A percentile compares a stretch with the other conserved stretches of the same genome.
Conservation (phyloP, 805 yeast genomes). For the Candida koratica region DNA sequence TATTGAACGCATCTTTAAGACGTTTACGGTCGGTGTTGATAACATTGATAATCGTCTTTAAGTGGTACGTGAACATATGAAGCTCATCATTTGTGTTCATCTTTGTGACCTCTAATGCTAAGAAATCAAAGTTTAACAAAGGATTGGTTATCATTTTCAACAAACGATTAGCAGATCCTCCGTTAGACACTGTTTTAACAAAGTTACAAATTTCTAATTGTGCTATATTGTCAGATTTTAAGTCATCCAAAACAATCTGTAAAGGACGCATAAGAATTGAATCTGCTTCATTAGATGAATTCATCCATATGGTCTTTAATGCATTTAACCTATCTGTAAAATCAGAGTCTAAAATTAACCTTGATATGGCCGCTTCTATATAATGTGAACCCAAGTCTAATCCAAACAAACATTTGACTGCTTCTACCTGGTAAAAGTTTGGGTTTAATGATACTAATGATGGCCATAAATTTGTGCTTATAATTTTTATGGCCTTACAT, state of each 20-base stretch:
- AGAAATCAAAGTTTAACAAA: conserved; percentile 38
- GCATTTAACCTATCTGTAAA: conserved; percentile 44
- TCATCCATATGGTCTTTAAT: conserved; percentile 70
- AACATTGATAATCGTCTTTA: conserved; percentile 50
- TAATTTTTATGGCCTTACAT: conserved; percentile 20
- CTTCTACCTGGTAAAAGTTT: conserved; percentile 59
- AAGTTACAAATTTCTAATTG: conserved; percentile 15
- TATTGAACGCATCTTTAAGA: conserved; percentile 46
- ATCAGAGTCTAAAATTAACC: conserved; percentile 43
- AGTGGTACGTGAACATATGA: conserved; percentile 57
- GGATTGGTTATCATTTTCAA: conserved; percentile 58
- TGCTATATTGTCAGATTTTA: conserved; percentile 20
- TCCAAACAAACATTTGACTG: conserved; percentile 60
- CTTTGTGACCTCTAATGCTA: conserved; percentile 23
- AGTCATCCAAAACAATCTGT: conserved; percentile 62
- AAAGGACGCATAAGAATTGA: conserved; percentile 58
- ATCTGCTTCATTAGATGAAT: conserved; percentile 55
- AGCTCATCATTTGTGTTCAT: conserved; percentile 54
- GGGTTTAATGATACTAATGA: conserved; percentile 49
- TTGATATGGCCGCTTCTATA: conserved; percentile 71
- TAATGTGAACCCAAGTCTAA: conserved; percentile 52
- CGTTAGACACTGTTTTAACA: conserved; percentile 18
- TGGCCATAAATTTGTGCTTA: conserved; percentile 51
- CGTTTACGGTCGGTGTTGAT: conserved; percentile 42
- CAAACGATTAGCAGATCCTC: conserved; percentile 58